Conservation (phyloP, 2,329 filamentous ascomycete species). For the Chaetomiaceae sp. region DNA sequence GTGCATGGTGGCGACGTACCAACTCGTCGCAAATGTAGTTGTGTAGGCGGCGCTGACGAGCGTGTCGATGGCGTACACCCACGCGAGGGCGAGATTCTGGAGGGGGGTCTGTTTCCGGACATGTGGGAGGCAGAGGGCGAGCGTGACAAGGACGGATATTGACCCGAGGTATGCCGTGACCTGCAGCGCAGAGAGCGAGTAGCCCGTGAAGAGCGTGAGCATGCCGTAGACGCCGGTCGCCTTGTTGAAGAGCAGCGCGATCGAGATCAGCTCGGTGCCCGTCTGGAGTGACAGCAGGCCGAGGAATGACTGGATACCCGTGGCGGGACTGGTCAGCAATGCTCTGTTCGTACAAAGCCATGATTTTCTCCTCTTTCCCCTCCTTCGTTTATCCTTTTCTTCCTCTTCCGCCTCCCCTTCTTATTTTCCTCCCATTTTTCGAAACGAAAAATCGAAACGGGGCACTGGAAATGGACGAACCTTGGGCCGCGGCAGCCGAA, state of each 20-base stretch:
- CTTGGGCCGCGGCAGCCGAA: conserved; percentile 31
- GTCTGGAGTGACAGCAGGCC: conserved; percentile 82
- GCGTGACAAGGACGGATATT: conserved; percentile 61
- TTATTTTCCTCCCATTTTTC: no score
- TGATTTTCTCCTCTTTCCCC: no score
- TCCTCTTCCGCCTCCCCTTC: no score
- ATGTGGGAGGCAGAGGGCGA: conserved; percentile 69
- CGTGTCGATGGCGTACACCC: conserved; percentile 80
- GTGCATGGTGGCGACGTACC: conserved; percentile 57
- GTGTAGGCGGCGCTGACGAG: conserved; percentile 79
- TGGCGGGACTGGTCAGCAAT: not conserved
- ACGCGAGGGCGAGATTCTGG: conserved; percentile 74
- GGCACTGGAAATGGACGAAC: conserved; percentile 12
- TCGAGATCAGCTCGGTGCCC: conserved; percentile 77
- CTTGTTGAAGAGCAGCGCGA: conserved; percentile 86
- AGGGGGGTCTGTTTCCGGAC: conserved; percentile 75
- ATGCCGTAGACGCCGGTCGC: conserved; percentile 86
- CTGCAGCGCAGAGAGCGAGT: conserved; percentile 74
- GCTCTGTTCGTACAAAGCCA: not conserved
- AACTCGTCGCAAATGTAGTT: conserved; percentile 72
- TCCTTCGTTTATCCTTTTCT: no score
- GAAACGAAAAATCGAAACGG: no score
- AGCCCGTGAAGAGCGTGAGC: conserved; percentile 82
- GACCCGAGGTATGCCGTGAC: conserved; percentile 91
- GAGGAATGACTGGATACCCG: conserved; percentile 63